These are phyloP conservation scores for Yarrowia sp. DNA, from an alignment of 805 yeast species.

Conservation along the genomic window DNA sequence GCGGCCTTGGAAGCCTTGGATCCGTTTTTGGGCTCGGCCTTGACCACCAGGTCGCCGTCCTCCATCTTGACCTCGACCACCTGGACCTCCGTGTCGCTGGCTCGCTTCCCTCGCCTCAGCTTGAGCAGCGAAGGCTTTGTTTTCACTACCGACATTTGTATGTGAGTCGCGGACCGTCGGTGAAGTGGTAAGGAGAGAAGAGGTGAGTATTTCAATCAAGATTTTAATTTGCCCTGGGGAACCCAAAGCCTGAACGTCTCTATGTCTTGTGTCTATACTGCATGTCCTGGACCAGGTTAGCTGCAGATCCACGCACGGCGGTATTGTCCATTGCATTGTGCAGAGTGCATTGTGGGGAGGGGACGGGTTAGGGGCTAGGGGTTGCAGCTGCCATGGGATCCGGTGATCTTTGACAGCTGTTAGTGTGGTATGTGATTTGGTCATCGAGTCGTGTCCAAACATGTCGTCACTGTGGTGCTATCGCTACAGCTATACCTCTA, in stretches of 20 bases:
- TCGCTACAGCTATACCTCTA: too few relatives aligned
- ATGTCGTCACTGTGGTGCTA: too few relatives aligned
- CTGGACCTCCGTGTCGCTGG: not conserved
- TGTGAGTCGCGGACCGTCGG: not conserved
- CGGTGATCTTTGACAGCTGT: not conserved
- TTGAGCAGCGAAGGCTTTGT: conserved; percentile 18
- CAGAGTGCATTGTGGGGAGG: conserved; percentile 21
- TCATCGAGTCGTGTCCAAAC: too few relatives aligned
- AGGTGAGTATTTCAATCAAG: not conserved
- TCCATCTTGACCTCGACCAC: conserved; percentile 22
- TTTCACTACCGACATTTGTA: conserved; percentile 12
- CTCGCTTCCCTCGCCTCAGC: conserved; percentile 13
- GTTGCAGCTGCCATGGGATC: not conserved
- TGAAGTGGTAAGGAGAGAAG: not conserved
- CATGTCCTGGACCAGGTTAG: conserved; percentile 17
- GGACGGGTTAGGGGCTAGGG: conserved; percentile 21
- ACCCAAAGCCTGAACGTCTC: not conserved
- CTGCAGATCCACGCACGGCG: conserved; percentile 27
- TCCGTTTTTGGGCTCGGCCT: not conserved
- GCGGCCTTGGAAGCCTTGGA: conserved; percentile 8
- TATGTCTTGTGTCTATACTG: not conserved
- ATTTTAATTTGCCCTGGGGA: not conserved
- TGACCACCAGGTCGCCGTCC: not conserved
- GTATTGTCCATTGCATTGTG: conserved; percentile 22
- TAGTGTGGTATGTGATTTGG: too few relatives aligned